Base-by-base conservation (phyloP, 495 filamentous ascomycete genomes). In the Aspergillus indologenus region DNA sequence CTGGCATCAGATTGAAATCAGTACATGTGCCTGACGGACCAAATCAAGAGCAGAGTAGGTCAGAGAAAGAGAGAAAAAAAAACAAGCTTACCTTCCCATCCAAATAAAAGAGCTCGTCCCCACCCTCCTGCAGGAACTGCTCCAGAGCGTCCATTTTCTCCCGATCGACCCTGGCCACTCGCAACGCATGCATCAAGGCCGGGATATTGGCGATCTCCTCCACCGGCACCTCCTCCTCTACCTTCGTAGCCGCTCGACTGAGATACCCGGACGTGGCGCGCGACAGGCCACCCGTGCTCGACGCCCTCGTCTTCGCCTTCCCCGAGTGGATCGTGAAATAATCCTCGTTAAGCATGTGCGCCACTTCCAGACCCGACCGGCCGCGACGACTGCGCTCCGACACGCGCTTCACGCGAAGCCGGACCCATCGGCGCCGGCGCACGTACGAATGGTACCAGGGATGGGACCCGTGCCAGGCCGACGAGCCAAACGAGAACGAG, bases 391-490 rank as follows among this genome's bases (percentile, higher is more conserved):
- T 60, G 53, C 53, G 67, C 24, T 69, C 65, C 12, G 60, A 48
- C 5, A 57, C 49, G 57, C 61, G 72, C 75, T 89, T 91, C 9
- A 87, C 81, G n/a, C 95, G 81, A 64, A 89, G 87, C 51, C 95
- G 75, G 22, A 96, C 83, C 95, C 95, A 99, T 17, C 91, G 82
- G 59, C 95, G 81, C 54, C 95, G 80, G 6, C 95, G 82, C 12
- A 95, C 95, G 74, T 93, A 98, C 2, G 90, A 93, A 71, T 91
- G 90, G 68, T 90, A 95, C 90, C 91, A 97, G 19, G 87, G 86
- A 67, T 91, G 87, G 24, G 88, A 88, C 7, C 91, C 90, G 73
- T 98, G 95, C 95, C 95, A 99, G 1, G 87, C 83, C 54, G 90
- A 93, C 47, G 82, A 86, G 2, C 76, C 71, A 65, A 98, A 99